Evolutionary conservation across 495 filamentous ascomycete genomes (phyloP), one percentile per base, ranked within the genome.

Genomic region (Aspergillus ellipticus): DNA sequence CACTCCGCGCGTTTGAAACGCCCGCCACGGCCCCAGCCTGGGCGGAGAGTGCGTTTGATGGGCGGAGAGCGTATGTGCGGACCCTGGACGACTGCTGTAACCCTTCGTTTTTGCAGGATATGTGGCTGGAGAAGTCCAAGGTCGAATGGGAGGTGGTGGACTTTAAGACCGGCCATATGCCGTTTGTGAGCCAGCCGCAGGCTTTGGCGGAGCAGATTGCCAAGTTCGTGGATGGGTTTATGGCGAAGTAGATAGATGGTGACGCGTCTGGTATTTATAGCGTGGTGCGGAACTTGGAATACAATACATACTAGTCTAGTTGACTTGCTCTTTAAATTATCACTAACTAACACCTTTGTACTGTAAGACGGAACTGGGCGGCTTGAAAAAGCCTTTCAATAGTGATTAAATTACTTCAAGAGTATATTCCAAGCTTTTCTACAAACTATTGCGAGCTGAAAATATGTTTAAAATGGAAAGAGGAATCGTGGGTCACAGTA

Each of bases 121-220:
- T 52, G 20, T 52, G 49, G 49, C 20, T 52, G 49, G 49, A 42
- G 35, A 52, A 52, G 19, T 52, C 49, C 20, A 52, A 52, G 49
- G 49, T 52, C 35, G 49, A 52, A 28, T 52, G 49, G 49, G 49
- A 52, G 6, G 49, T 52, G 20, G 49, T 52, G 49, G 49, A 52
- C 20, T 52, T 52, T 21, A 52, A 52, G 49, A 42, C 49, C 1
- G 49, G 49, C 24, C 49, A 52, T 21, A 52, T 52, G 49, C 49
- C 49, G n/a, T 52, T 52, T 42, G 19, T 52, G 20, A 52, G 49
- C 20, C 49, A 42, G 49, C 35, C 49, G 13, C 31, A 42, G 33
- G 49, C 35, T 42, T 42, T 52, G 35, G 49, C 20, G 35, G 49
- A 52, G 49, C 49, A 42, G 35, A 42, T 52, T 26, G 26, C 8